A percentile compares a stretch with the other conserved stretches of the same genome.
Conservation (phyloP, 176 grass and related monocot species). For the Dactylis glomerata region DNA sequence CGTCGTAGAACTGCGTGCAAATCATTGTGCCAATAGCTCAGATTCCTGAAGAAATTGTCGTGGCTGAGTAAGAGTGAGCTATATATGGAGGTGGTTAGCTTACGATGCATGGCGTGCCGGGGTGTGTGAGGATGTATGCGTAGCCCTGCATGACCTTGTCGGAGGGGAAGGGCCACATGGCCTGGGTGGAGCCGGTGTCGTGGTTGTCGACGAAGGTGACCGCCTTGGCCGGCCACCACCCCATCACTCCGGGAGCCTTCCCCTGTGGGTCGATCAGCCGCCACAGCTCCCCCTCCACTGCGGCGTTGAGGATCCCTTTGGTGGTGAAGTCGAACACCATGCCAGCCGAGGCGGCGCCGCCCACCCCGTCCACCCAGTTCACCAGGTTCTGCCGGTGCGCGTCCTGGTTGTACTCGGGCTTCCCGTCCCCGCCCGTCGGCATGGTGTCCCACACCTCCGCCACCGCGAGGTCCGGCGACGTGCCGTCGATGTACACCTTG, state of each 20-base stretch:
- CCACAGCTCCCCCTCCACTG: slow-evolving; percentile 45
- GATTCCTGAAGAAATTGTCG: neutral
- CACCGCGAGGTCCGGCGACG: slow-evolving; percentile 40
- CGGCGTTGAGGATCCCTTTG: slow-evolving; percentile 34
- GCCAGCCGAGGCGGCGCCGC: slow-evolving; percentile 16
- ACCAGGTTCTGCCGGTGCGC: slow-evolving; percentile 33
- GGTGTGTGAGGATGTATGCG: slow-evolving; percentile 79
- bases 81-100: neutral
- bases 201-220: slow-evolving; percentile 91
- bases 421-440: neutral
- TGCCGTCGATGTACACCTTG: slow-evolving; percentile 48
- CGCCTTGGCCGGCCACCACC: slow-evolving; percentile 59
- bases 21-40: too few species aligned
- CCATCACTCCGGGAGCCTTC: slow-evolving; percentile 62
- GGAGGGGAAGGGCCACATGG: slow-evolving; percentile 59
- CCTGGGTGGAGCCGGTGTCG: slow-evolving; percentile 75
- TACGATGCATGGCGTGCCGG: slow-evolving; percentile 67
- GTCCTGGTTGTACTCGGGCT: too few species aligned
- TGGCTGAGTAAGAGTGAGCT: neutral
- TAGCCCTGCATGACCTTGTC: slow-evolving; percentile 83
- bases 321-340: slow-evolving; percentile 49
- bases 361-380: slow-evolving; percentile 35
- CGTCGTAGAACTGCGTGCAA: too few species aligned
- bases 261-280: slow-evolving; percentile 35
- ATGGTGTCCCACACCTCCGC: slow-evolving; percentile 51